phyloP scores from a whole-genome alignment of 2,329 filamentous ascomycete species.

The Botryotinia narcissicola region DNA sequence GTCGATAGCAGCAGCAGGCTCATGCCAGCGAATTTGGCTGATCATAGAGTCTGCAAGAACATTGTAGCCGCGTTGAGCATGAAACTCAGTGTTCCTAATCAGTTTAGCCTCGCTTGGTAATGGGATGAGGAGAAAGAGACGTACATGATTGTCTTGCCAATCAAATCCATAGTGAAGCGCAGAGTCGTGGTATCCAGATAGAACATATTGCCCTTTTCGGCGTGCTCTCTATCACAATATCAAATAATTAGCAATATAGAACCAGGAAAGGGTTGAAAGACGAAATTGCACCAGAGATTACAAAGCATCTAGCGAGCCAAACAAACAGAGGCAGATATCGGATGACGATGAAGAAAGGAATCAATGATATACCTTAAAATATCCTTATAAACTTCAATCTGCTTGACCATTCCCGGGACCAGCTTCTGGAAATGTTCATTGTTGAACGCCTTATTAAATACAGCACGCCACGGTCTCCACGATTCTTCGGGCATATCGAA shows the following conservation, averaged over 20 bases:
- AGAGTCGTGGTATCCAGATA: constrained; percentile 24
- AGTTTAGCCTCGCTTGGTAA: not conserved
- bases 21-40: constrained; percentile 28
- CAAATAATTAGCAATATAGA: not conserved
- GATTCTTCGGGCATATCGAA: constrained; percentile 27
- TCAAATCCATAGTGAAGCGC: constrained; percentile 31
- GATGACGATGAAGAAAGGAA: not conserved
- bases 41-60: constrained; percentile 25
- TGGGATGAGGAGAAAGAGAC: not conserved
- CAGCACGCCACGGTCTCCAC: constrained; percentile 29
- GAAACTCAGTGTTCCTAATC: constrained; percentile 10
- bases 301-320: not conserved
- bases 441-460: constrained; percentile 32
- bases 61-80: constrained; percentile 12
- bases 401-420: constrained; percentile 21
- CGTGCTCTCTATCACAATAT: constrained; percentile 20
- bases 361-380: constrained; percentile 11
- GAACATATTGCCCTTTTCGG: constrained; percentile 25
- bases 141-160: constrained; percentile 23
- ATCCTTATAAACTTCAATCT: constrained; percentile 19
- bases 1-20: constrained; percentile 23
- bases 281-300: not conserved
- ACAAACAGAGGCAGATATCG: not conserved
- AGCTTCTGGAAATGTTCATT: constrained; percentile 20
- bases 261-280: not conserved